Evolutionary conservation across 805 yeast genomes (phyloP).

Genomic region (Suhomyces prunicola): DNA sequence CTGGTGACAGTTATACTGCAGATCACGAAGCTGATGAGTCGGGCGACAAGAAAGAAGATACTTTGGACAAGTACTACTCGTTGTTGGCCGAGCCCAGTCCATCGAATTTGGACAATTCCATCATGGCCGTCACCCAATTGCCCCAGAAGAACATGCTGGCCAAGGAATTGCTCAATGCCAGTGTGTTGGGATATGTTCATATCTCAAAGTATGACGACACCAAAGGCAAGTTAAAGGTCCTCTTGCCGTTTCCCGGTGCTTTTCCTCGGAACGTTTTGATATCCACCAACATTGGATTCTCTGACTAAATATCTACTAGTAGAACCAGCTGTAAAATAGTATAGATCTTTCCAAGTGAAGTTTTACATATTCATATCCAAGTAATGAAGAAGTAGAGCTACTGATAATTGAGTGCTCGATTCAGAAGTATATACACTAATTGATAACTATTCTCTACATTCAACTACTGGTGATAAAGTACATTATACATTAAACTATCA

Average conservation of each 20-base stretch:
- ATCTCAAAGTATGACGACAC: conserved; percentile 72
- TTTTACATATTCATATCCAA: no score
- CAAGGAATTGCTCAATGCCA: conserved; percentile 49
- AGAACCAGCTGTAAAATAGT: no score
- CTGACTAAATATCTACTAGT: conserved; percentile 32
- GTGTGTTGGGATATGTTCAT: conserved; percentile 78
- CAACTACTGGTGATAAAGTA: no score
- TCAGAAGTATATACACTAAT: no score
- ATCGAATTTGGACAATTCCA: conserved; percentile 66
- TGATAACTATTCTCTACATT: no score
- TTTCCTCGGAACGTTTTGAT: conserved; percentile 74
- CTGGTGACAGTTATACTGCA: conserved; percentile 40
- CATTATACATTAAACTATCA: no score
- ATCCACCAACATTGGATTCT: conserved; percentile 75
- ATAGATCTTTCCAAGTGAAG: no score
- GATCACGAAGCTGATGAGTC: conserved; percentile 18
- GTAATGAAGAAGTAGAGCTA: no score
- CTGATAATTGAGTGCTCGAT: no score
- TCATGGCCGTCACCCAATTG: conserved; percentile 56
- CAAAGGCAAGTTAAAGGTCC: conserved; percentile 61
- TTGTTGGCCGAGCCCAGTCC: conserved; percentile 44
- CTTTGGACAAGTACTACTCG: conserved; percentile 32
- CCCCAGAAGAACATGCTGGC: conserved; percentile 40
- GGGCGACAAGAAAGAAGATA: conserved; percentile 20
- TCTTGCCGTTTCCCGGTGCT: conserved; percentile 85